Evolutionary conservation across 2,329 filamentous ascomycete genomes (phyloP).

Genomic region (Fusarium cyanostomum): DNA sequence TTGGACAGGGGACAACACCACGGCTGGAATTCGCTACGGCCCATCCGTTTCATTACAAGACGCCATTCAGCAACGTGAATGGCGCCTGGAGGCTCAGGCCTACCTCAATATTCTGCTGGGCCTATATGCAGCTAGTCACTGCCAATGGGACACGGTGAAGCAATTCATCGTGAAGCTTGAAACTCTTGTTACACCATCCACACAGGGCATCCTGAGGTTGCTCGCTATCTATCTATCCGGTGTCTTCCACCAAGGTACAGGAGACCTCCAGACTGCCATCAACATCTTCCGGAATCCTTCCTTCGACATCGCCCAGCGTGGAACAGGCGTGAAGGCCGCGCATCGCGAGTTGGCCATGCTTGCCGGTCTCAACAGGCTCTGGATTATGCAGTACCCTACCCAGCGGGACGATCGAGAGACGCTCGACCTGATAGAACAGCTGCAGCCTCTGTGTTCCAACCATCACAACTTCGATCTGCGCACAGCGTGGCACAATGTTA

Average conservation of each 20-base stretch:
- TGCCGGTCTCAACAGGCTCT: conserved; percentile 72
- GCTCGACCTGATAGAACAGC: conserved; percentile 67
- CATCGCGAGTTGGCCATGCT: conserved; percentile 73
- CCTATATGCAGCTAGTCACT: conserved; percentile 74
- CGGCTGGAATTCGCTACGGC: conserved; percentile 50
- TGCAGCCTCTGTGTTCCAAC: conserved; percentile 73
- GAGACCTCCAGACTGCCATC: conserved; percentile 75
- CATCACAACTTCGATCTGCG: conserved; percentile 80
- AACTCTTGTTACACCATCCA: conserved; percentile 52
- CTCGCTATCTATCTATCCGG: conserved; percentile 78
- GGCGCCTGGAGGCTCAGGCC: conserved; percentile 72
- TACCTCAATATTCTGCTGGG: conserved; percentile 77
- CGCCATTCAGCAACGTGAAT: conserved; percentile 67
- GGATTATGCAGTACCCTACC: conserved; percentile 73
- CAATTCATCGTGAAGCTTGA: conserved; percentile 65
- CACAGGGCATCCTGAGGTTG: conserved; percentile 54
- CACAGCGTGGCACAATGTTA: conserved; percentile 79
- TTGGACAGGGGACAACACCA: conserved; percentile 48
- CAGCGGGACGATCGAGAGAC: conserved; percentile 68
- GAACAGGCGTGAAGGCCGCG: conserved; percentile 57
- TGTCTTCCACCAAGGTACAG: conserved; percentile 79
- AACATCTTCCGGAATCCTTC: conserved; percentile 69
- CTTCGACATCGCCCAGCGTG: conserved; percentile 58
- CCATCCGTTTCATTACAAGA: conserved; percentile 63
- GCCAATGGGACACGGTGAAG: conserved; percentile 73